Evolutionary conservation across 805 yeast species (phyloP), one percentile per base, ranked within the genome.

Genomic region (Hemisphaericaspora nanyangensis): DNA sequence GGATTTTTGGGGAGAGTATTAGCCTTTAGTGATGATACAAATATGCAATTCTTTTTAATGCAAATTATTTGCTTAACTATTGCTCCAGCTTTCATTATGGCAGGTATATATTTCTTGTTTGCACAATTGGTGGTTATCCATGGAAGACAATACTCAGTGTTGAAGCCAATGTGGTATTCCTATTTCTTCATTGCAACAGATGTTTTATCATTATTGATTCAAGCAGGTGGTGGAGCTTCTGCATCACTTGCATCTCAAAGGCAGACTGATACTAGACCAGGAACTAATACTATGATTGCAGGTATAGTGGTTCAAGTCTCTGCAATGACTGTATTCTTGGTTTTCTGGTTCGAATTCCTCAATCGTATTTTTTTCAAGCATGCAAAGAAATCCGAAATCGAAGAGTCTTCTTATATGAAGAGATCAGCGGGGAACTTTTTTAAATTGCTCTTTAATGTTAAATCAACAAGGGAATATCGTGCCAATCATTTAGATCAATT

Each of bases 1-100:
- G 74, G 74, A 6, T 66, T 63, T 43, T 42, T 66, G 38, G 70
- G 72, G 3, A 54, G 74, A 43, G 52, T 63, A 1, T 39, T 64
- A 20, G 45, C 67, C 1, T 44, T 66, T 33, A 39, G 37, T 18
- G 60, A 63, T 43, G 38, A 46, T 39, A 43, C 49, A 7, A 40
- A 50, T 39, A 31, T 46, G 27, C 40, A 47, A 35, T 50, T 35
- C 37, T 68, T 48, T 41, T 48, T 65, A 26, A 37, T 61, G 36
- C 74, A 68, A 44, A 58, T 53, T 36, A 59, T 64, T 13, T 40
- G 60, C 2, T 55, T 68, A 45, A 65, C 72, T 2, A 54, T 68
- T 20, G 61, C 69, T 2, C 72, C 72, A 3, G 72, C 71, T 2
- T 65, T 67, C 39, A 52, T 66, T 13, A 68, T 68, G 74, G 74